Evolutionary conservation across 2,329 filamentous ascomycete genomes (phyloP).

Genomic region (Verticillium zaregamsianum): DNA sequence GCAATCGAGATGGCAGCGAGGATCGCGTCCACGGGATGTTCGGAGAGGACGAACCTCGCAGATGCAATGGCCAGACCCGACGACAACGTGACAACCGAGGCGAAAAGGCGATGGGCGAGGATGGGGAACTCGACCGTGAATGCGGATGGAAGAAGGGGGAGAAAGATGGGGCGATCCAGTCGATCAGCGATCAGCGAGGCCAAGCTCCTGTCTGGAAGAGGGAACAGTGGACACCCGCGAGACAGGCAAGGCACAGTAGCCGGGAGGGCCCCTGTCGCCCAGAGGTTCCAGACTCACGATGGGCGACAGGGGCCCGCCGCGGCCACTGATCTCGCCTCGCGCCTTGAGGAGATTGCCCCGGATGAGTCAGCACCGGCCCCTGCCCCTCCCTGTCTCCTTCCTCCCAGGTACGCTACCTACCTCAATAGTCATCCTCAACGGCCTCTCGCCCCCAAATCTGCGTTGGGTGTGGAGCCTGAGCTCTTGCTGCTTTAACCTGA

Average conservation of each 20-base stretch:
- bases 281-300: not conserved
- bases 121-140: not conserved
- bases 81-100: not conserved
- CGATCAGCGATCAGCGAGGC: not conserved
- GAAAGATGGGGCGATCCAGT: not conserved
- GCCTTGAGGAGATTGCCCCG: not conserved
- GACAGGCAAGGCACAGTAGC: not conserved
- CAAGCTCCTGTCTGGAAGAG: not conserved
- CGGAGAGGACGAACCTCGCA: not conserved
- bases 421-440: no score
- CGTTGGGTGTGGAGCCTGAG: no score
- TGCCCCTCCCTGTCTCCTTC: not conserved
- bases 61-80: not conserved
- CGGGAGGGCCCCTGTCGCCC: constrained; percentile 1
- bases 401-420: no score
- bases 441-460: no score
- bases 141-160: not conserved
- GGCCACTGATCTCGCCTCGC: not conserved
- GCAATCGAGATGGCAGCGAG: not conserved
- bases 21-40: not conserved
- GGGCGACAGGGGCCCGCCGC: not conserved
- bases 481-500: no score
- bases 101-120: not conserved
- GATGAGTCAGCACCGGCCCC: not conserved
- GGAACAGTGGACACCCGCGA: not conserved